Evolutionary conservation across 2,329 filamentous ascomycete species (phyloP), one percentile per base, ranked within the genome.

Genomic region (Emmonsiellopsis sp.): DNA sequence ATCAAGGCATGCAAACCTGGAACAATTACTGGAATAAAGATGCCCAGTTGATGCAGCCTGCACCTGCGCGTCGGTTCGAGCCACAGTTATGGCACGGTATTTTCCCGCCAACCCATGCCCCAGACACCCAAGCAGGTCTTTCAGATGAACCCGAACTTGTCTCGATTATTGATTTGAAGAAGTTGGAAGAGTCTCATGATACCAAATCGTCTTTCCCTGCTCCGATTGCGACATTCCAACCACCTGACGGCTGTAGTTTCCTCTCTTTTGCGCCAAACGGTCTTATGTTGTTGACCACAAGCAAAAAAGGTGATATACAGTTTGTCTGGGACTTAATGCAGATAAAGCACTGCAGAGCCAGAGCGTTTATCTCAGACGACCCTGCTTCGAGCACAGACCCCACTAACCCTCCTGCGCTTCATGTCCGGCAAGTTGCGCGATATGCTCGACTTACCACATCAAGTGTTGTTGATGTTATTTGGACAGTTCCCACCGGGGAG

Each of bases 401-500:
- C 11, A 27, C 51, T 7, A 55, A 53, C 34, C 49, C 52, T 9
- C 55, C 55, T 31, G 55, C 55, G 11, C 58, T 59, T 6, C 71
- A 68, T 56, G 87, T 96, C 34, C 85, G 90, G 47, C 88, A 95
- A 66, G 78, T 96, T 56, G 88, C 90, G 6, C 84, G 91, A 56
- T 96, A 95, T 65, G 88, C 88, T 17, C 84, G 93, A 42, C 86
- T 96, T 81, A 97, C 92, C 2, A 86, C 92, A 48, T 89, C 93
- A 2, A 87, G 88, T 52, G 88, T 97, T 53, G 81, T 96, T 21
- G 92, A 96, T 63, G 87, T 95, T 42, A 83, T 84, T 2, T 98
- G 93, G 93, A 86, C 86, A 1, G 80, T 82, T 52, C 88, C 88
- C 3, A 84, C 85, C 53, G 88, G 88, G 21, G 88, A 95, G 65